Evolutionary conservation across 2,329 filamentous ascomycete genomes (phyloP).

Genomic region (Arthrobotrys iridis): DNA sequence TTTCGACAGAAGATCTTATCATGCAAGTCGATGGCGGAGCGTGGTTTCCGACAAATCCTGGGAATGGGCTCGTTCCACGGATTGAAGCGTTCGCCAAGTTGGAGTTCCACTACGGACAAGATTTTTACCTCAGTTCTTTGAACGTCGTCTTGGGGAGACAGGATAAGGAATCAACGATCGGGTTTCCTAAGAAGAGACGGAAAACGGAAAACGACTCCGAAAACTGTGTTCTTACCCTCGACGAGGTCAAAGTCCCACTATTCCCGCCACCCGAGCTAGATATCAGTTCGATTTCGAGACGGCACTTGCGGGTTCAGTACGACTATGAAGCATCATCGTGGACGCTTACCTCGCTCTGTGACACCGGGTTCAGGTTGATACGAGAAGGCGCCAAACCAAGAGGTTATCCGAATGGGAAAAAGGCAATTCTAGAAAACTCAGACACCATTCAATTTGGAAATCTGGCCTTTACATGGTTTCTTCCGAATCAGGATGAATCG

Average conservation of each 20-base stretch:
- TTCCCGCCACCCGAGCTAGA: constrained; percentile 18
- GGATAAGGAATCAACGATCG: constrained; percentile 40
- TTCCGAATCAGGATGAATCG: constrained; percentile 48
- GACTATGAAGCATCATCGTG: constrained; percentile 31
- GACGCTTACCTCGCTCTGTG: constrained; percentile 30
- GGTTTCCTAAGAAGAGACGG: constrained; percentile 13
- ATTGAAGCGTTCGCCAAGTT: constrained; percentile 58
- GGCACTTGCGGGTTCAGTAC: constrained; percentile 39
- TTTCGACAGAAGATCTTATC: constrained; percentile 14
- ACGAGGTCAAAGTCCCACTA: constrained; percentile 36
- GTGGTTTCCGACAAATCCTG: constrained; percentile 41
- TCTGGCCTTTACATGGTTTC: constrained; percentile 53
- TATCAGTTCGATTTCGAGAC: constrained; percentile 18
- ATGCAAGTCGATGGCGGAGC: constrained; percentile 56
- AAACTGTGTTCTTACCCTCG: neutral
- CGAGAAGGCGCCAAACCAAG: constrained; percentile 15
- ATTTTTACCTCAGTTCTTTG: constrained; percentile 57
- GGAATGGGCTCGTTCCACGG: constrained; percentile 13
- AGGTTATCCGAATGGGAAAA: constrained; percentile 32
- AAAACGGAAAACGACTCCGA: neutral
- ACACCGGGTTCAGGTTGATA: constrained; percentile 27
- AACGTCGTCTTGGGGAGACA: constrained; percentile 57
- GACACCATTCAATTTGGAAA: constrained; percentile 42
- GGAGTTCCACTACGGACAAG: constrained; percentile 58
- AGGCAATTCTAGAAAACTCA: constrained; percentile 1